phyloP scores from a whole-genome alignment of 768 basidiomycete genomes.

The Serendipita sp. region DNA sequence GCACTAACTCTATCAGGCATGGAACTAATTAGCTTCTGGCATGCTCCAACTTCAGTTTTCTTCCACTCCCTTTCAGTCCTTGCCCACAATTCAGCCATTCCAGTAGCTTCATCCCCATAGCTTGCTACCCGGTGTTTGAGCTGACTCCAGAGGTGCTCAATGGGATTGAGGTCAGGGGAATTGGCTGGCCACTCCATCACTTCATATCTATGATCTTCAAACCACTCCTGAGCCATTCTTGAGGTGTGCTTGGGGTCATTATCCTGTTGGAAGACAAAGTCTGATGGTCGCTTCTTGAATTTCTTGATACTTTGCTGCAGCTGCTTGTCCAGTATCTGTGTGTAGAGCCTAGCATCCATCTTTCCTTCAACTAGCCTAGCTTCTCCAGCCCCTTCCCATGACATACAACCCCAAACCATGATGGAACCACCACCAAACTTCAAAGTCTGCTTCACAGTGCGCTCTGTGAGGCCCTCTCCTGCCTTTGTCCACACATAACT shows the following conservation, averaged over 20 bases:
- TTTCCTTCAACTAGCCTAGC: neutral
- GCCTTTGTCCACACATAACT: neutral
- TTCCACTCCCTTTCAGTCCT: neutral
- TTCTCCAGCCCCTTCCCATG: neutral
- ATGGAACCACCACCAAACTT: neutral
- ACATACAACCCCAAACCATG: conserved; percentile 6
- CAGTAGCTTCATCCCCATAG: neutral
- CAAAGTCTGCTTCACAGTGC: neutral
- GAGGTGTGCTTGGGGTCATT: conserved; percentile 1
- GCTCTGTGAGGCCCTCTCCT: neutral
- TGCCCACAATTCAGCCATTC: neutral
- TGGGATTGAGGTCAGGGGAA: neutral
- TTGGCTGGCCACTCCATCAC: conserved; percentile 11
- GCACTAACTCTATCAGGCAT: neutral
- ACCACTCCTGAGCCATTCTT: conserved; percentile 11
- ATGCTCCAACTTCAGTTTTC: neutral
- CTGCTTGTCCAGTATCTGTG: conserved; percentile 10
- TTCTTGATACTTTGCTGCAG: conserved; percentile 10
- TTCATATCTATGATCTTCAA: conserved; percentile 10
- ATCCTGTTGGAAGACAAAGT: conserved; percentile 14
- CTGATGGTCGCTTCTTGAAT: conserved; percentile 1
- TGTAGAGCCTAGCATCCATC: conserved; percentile 12
- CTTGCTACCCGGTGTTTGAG: neutral
- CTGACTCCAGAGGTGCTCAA: conserved; percentile 8
- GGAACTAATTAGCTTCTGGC: neutral